Evolutionary conservation across 2,329 filamentous ascomycete species (phyloP).

Genomic region (Chaetomiaceae sp.): DNA sequence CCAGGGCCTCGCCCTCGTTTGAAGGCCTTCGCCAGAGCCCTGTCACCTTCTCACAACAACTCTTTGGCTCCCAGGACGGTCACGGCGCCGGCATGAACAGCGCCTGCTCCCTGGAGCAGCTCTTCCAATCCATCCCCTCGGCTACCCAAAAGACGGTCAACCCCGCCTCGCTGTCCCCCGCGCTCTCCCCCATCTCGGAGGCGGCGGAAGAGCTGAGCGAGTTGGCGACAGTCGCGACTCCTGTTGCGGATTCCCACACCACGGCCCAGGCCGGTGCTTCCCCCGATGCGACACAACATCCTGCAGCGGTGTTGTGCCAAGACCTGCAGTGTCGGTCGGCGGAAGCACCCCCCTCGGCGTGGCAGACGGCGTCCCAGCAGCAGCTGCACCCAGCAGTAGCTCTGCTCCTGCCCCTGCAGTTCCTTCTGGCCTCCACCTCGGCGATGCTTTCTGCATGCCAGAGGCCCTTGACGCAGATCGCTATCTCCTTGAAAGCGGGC

Average conservation of each 20-base stretch:
- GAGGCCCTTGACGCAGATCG: slow-evolving; percentile 66
- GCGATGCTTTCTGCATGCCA: slow-evolving; percentile 64
- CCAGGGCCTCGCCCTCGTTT: slow-evolving; percentile 36
- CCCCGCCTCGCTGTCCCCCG: slow-evolving; percentile 57
- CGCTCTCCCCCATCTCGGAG: slow-evolving; percentile 49
- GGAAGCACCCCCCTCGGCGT: slow-evolving; percentile 48
- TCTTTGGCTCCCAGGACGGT: slow-evolving; percentile 48
- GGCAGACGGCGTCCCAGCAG: slow-evolving; percentile 39
- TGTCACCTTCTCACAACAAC: slow-evolving; percentile 54
- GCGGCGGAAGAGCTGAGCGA: slow-evolving; percentile 27
- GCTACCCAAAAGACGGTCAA: slow-evolving; percentile 48
- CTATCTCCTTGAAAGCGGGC: slow-evolving; percentile 70
- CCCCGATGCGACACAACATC: slow-evolving; percentile 99
- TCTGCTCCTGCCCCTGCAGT: slow-evolving; percentile 51
- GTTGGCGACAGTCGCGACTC: slow-evolving; percentile 23
- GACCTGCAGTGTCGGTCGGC: slow-evolving; percentile 99
- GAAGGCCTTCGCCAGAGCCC: slow-evolving; percentile 42
- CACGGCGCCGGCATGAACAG: slow-evolving; percentile 30
- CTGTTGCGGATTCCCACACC: slow-evolving; percentile 26
- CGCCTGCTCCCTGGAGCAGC: slow-evolving; percentile 37
- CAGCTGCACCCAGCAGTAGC: slow-evolving; percentile 37
- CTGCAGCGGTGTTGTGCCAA: slow-evolving; percentile 97
- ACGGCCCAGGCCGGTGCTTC: slow-evolving; percentile 39
- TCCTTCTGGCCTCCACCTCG: slow-evolving; percentile 62
- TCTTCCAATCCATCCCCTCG: slow-evolving; percentile 37